These are phyloP conservation scores for Sclerotiophoma versabilis DNA, from an alignment of 2,329 filamentous ascomycete genomes.

Conservation along the genomic window DNA sequence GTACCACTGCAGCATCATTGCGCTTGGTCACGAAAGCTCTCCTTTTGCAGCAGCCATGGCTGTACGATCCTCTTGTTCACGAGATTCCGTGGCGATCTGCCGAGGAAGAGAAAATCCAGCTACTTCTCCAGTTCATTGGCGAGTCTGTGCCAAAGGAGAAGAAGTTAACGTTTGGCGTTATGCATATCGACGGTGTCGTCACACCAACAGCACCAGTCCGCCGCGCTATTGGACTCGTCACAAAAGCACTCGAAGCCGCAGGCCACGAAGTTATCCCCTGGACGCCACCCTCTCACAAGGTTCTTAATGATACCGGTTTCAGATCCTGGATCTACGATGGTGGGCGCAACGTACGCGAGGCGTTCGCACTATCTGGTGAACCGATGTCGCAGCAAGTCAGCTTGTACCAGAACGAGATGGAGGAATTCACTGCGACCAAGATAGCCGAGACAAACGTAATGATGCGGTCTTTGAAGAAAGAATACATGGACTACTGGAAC, in stretches of 20 bases:
- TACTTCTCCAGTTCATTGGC: conserved; percentile 39
- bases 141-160: conserved; percentile 6
- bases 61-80: conserved; percentile 68
- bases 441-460: conserved; percentile 45
- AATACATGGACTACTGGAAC: conserved; percentile 51
- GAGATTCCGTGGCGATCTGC: conserved; percentile 70
- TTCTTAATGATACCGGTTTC: conserved; percentile 27
- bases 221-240: conserved; percentile 42
- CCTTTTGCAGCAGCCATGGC: conserved; percentile 68
- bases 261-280: conserved; percentile 43
- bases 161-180: conserved; percentile 42
- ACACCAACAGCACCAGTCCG: conserved; percentile 46
- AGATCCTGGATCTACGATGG: conserved; percentile 44
- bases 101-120: conserved; percentile 42
- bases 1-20: conserved; percentile 62
- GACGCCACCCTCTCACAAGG: conserved; percentile 35
- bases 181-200: conserved; percentile 45
- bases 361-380: conserved; percentile 46
- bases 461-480: conserved; percentile 39
- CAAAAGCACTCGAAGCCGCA: conserved; percentile 27
- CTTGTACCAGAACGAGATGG: conserved; percentile 21
- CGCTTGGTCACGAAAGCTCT: conserved; percentile 64
- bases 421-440: conserved; percentile 35
- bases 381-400: conserved; percentile 37
- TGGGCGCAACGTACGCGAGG: conserved; percentile 37